Evolutionary conservation across 2,329 filamentous ascomycete genomes (phyloP).

Genomic region (Ophiostoma sp.): DNA sequence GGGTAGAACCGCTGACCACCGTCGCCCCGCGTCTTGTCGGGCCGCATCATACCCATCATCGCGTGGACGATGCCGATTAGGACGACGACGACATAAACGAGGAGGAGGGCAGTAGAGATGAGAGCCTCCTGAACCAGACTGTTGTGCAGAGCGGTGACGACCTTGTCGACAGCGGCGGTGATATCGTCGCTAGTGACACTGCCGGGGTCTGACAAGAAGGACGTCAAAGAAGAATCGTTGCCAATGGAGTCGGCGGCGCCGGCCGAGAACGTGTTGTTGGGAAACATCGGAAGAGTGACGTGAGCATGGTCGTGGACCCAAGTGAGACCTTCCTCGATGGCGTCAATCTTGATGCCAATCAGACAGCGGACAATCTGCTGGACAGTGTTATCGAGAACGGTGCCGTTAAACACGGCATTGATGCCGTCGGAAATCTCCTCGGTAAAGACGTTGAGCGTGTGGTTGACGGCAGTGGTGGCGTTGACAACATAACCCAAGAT

Average conservation of each 20-base stretch:
- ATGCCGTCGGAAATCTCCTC: slow-evolving; percentile 73
- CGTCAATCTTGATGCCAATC: slow-evolving; percentile 81
- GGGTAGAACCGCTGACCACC: slow-evolving; percentile 49
- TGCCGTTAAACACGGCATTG: slow-evolving; percentile 77
- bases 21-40: slow-evolving; percentile 62
- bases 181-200: slow-evolving; percentile 78
- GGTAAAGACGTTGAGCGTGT: slow-evolving; percentile 81
- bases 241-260: slow-evolving; percentile 66
- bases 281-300: slow-evolving; percentile 74
- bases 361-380: slow-evolving; percentile 80
- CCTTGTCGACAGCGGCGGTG: slow-evolving; percentile 69
- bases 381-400: slow-evolving; percentile 75
- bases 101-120: slow-evolving; percentile 71
- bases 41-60: slow-evolving; percentile 58
- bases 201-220: slow-evolving; percentile 76
- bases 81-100: slow-evolving; percentile 76
- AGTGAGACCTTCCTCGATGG: slow-evolving; percentile 83
- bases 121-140: slow-evolving; percentile 75
- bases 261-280: slow-evolving; percentile 78
- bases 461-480: slow-evolving; percentile 77
- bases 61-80: slow-evolving; percentile 72
- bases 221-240: slow-evolving; percentile 60
- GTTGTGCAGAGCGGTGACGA: slow-evolving; percentile 66
- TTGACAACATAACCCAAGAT: slow-evolving; percentile 85
- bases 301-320: slow-evolving; percentile 90